Evolutionary conservation across 805 yeast species (phyloP).

Genomic region (Ogataea ramenticola): DNA sequence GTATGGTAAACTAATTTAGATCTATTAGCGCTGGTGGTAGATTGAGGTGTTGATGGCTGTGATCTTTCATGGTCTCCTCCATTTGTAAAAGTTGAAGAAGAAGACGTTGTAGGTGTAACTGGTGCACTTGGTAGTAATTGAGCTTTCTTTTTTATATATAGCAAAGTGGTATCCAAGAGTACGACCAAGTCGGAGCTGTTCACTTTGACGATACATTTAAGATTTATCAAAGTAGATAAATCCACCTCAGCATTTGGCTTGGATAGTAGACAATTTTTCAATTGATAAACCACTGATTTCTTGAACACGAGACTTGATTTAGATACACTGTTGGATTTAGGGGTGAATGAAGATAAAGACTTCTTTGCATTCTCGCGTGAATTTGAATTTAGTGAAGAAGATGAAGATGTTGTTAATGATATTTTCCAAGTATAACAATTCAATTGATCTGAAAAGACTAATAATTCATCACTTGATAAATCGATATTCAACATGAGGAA

Average conservation of each 20-base stretch:
- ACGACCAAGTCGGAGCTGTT: conserved; percentile 23
- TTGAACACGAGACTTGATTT: conserved; percentile 10
- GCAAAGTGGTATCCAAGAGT: conserved; percentile 21
- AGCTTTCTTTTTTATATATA: conserved; percentile 16
- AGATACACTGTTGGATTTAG: not conserved
- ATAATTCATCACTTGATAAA: conserved; percentile 17
- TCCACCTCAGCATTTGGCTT: conserved; percentile 3
- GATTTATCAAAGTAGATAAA: conserved; percentile 16
- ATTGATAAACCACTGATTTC: conserved; percentile 19
- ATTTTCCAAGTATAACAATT: conserved; percentile 29
- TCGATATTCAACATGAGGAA: conserved; percentile 24
- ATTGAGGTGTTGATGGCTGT: not conserved
- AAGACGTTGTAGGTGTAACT: too few relatives aligned
- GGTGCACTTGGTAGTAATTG: not conserved
- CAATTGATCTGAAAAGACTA: conserved; percentile 24
- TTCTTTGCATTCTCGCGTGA: not conserved
- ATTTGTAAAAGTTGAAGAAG: too few relatives aligned
- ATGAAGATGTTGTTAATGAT: conserved; percentile 1
- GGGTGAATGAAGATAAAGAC: too few relatives aligned
- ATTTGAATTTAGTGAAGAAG: not conserved
- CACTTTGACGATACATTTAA: conserved; percentile 19
- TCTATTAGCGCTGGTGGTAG: not conserved
- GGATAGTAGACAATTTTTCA: conserved; percentile 17
- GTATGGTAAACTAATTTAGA: conserved; percentile 16
- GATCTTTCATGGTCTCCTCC: conserved; percentile 2